Evolutionary conservation across 768 basidiomycete species (phyloP), one percentile per base, ranked within the genome.

Genomic region (Udeniomyces megalosporus): DNA sequence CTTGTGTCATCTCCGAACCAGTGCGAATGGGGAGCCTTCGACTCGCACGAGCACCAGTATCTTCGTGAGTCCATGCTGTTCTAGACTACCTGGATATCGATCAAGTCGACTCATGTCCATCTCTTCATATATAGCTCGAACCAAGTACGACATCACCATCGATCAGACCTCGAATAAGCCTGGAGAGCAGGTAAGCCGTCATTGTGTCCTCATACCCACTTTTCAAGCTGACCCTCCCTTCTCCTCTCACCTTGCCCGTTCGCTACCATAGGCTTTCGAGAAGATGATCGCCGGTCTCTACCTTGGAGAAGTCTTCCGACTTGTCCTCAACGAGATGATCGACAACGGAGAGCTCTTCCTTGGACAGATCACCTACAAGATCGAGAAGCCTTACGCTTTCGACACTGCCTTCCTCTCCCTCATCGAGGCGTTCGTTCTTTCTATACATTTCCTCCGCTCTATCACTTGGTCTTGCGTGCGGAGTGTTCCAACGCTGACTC

Each of bases 221-320:
- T 46, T 24, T 6, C 14, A 6, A 32, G 6, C 20, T 22, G 42
- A 48, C 38, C 20, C 17, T 48, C 38, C 38, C 38, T 42, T 8
- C 8, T 42, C 8, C 38, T 42, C 8, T 8, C 38, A 35, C 11
- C 32, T 35, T 35, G 55, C 22, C 55, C 29, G 38, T 42, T 42
- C 17, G 38, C 38, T 42, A 42, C 38, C 14, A 12, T 51, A 69
- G 69, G 69, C 69, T 20, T 73, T 71, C 64, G 68, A 73, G 84
- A 90, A 95, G 90, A 91, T 93, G 67, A 93, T 95, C 62, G 91
- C 91, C 1, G 91, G 91, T 55, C 84, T 89, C 58, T 95, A 95
- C 72, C 81, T 99, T 38, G 93, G 93, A 64, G 93, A 99, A 76
- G 90, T 97, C 68, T 79, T 96, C 67, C 84, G 93, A n/a, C 78